Base-by-base conservation (phyloP, 331 rosid species). In the Malus hybrid region DNA sequence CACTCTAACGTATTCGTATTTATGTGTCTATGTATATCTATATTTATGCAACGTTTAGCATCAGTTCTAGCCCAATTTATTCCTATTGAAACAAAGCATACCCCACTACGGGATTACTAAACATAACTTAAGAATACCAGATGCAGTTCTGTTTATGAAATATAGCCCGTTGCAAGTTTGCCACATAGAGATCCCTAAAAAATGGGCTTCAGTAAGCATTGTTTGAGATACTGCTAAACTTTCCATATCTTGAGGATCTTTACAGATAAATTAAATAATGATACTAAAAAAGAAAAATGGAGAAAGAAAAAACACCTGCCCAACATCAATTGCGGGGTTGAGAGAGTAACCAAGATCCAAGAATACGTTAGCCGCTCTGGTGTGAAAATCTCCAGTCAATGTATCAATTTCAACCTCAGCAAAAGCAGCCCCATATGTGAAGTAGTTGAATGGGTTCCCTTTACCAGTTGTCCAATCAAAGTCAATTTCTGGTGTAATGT, bases 321-420 rank as follows among this genome's bases (percentile, higher is more conserved):
- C 97, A 70, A 92, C 91, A 84, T 92, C 97, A 75, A 94, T 84
- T 8, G 97, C 97, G 26, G 99, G 97, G 75, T 92, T 92, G 81
- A 94, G 86, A 74, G 99, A 88, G 79, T 87, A 84, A 71, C 97
- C 96, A 22, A 92, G 97, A 89, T 94, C 97, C 82, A 94, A 75
- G 74, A 87, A 29, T 55, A 94, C 12, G 66, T 92, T 82, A 78
- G 92, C 96, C 55, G 36, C 84, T 52, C 96, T 84, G 13, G 99
- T 94, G 86, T 94, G 93, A 70, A 90, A 94, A 85, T 94, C 97
- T 84, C 97, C 99, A 5, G 97, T 92, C 85, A 94, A 83, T 30
- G 97, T 87, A 78, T 94, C 99, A 72, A 94, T 85, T 85, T 94
- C 99, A 76, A 94, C 97, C 94, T 92, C 99, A 13, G 93, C 83